A percentile compares a stretch with the other conserved stretches of the same genome.
Evolutionary conservation across 345 rosid species (phyloP).

Genomic region (Sisymbrium irio): DNA sequence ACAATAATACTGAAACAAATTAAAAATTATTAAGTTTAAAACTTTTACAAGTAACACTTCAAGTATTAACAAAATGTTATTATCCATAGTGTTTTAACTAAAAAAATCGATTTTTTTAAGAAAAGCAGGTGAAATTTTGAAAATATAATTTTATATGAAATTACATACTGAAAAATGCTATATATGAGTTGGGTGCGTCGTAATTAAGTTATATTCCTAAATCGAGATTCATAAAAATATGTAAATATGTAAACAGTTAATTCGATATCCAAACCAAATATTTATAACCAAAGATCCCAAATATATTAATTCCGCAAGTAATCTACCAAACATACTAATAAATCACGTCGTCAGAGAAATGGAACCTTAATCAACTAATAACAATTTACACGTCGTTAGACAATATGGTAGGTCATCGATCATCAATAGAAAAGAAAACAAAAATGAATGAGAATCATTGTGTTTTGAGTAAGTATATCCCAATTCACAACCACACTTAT

Average conservation of each 20-base stretch:
- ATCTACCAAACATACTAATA: background rate
- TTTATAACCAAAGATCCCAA: background rate
- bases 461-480: background rate
- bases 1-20: too few relatives aligned
- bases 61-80: too few relatives aligned
- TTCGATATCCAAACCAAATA: background rate
- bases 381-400: background rate
- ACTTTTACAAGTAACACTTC: too few relatives aligned
- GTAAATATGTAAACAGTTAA: background rate
- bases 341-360: background rate
- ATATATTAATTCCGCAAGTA: background rate
- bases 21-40: too few relatives aligned
- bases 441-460: constrained; percentile 11
- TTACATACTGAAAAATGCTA: too few relatives aligned
- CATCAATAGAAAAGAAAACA: background rate
- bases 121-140: too few relatives aligned
- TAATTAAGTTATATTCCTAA: background rate
- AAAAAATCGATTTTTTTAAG: too few relatives aligned
- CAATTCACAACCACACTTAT: background rate
- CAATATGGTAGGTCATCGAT: constrained; percentile 11
- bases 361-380: background rate
- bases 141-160: too few relatives aligned
- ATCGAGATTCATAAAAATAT: background rate
- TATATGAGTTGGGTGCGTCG: too few relatives aligned
- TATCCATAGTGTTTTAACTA: too few relatives aligned